These are phyloP conservation scores for Saturnispora kantuleensis DNA, from an alignment of 805 yeast genomes.

Conservation along the genomic window DNA sequence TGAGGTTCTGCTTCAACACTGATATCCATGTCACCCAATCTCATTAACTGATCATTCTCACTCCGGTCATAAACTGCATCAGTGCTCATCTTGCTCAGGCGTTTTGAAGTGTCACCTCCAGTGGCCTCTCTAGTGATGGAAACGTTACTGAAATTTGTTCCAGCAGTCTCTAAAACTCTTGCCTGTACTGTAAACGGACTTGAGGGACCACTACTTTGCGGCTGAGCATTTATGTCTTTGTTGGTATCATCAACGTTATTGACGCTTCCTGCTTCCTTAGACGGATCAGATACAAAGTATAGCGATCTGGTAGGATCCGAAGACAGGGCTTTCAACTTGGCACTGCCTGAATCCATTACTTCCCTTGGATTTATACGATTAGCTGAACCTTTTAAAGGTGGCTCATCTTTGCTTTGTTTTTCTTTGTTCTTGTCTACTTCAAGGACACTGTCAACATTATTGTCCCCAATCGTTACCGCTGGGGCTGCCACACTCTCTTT, in stretches of 20 bases:
- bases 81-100: not conserved
- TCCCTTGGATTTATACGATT: too few species aligned
- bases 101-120: slow-evolving; percentile 4
- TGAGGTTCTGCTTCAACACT: slow-evolving; percentile 1
- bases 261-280: not conserved
- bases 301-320: too few species aligned
- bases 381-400: too few species aligned
- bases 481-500: too few species aligned
- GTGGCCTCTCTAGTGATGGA: slow-evolving; percentile 2
- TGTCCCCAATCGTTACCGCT: not conserved
- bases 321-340: too few species aligned
- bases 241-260: not conserved
- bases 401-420: not conserved
- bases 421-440: slow-evolving; percentile 3
- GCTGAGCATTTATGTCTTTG: too few species aligned
- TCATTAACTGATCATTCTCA: not conserved
- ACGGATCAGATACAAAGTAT: not conserved
- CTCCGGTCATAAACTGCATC: not conserved
- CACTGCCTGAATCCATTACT: too few species aligned
- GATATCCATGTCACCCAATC: not conserved
- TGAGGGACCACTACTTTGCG: not conserved
- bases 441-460: not conserved
- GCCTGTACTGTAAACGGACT: slow-evolving; percentile 4
- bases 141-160: slow-evolving; percentile 3
- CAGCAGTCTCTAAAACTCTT: slow-evolving; percentile 5